A percentile compares a stretch with the other conserved stretches of the same genome.
Conservation (phyloP, 768 basidiomycete species). For the Suillus alpinus region DNA sequence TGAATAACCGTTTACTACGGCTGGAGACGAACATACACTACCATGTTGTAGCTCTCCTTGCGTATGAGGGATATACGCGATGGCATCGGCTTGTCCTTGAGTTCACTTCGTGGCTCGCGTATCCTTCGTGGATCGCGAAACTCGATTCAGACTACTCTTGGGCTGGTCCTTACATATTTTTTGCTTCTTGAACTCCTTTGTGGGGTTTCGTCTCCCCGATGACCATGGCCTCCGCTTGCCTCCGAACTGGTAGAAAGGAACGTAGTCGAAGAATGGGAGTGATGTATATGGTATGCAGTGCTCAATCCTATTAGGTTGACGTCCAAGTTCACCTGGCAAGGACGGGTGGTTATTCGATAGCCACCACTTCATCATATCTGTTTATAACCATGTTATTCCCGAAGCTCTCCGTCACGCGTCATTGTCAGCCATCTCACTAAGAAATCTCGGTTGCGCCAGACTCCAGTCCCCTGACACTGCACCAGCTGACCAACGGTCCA, state of each 20-base stretch:
- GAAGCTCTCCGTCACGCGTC: too few relatives aligned
- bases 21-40: background rate
- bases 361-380: too few relatives aligned
- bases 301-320: background rate
- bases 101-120: slow-evolving; percentile 27
- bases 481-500: too few relatives aligned
- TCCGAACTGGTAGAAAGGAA: background rate
- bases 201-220: slow-evolving; percentile 1
- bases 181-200: slow-evolving; percentile 3
- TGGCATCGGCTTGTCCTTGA: slow-evolving; percentile 20
- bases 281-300: background rate
- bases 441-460: background rate
- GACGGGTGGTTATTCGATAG: background rate
- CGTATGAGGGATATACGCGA: slow-evolving; percentile 15
- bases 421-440: background rate
- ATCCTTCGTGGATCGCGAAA: slow-evolving; percentile 18
- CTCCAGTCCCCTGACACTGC: too few relatives aligned
- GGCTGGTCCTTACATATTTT: slow-evolving; percentile 12
- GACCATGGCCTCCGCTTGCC: background rate
- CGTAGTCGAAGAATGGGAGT: background rate
- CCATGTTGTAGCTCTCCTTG: slow-evolving; percentile 9
- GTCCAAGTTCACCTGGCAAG: background rate
- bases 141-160: slow-evolving; percentile 32
- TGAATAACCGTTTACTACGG: background rate
- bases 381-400: too few relatives aligned